phyloP scores from a whole-genome alignment of 1,139 yeast species.

The Debaryomyces coudertii region DNA sequence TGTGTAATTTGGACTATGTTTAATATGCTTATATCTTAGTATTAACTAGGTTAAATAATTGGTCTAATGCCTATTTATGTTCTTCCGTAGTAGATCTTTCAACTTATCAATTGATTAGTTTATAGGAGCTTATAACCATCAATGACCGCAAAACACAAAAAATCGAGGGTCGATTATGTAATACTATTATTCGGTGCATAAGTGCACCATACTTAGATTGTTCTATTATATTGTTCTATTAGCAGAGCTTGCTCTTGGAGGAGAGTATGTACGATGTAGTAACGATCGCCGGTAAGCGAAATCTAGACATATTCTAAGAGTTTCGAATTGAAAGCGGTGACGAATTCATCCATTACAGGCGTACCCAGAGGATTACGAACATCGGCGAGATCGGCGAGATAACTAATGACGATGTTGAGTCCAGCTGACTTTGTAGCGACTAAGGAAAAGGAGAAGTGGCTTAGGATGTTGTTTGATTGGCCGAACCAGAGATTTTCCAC shows the following conservation, averaged over 20 bases:
- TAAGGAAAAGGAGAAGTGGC: constrained; percentile 25
- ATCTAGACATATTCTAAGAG: not conserved
- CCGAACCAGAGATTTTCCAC: constrained; percentile 28
- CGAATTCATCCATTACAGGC: constrained; percentile 14
- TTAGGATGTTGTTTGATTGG: constrained; percentile 27
- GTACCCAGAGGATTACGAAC: constrained; percentile 1
- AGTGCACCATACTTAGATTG: not conserved
- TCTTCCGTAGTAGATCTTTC: not conserved
- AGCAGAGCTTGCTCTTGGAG: not conserved
- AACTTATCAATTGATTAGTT: not conserved
- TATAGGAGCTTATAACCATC: constrained; percentile 7
- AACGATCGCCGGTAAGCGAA: not conserved
- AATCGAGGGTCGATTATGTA: not conserved
- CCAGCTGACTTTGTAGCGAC: constrained; percentile 25
- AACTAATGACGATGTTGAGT: constrained; percentile 26
- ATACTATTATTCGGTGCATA: constrained; percentile 5
- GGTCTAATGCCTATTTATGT: not conserved
- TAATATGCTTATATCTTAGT: not conserved
- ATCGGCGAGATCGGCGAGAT: constrained; percentile 19
- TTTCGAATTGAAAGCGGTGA: not conserved
- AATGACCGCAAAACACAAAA: constrained; percentile 5
- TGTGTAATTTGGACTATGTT: not conserved
- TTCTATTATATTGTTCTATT: not conserved
- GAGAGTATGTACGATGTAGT: not conserved
- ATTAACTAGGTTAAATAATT: not conserved